Conservation (phyloP, 192 early-diverging fungal genomes). For the Umbelopsis sp. region DNA sequence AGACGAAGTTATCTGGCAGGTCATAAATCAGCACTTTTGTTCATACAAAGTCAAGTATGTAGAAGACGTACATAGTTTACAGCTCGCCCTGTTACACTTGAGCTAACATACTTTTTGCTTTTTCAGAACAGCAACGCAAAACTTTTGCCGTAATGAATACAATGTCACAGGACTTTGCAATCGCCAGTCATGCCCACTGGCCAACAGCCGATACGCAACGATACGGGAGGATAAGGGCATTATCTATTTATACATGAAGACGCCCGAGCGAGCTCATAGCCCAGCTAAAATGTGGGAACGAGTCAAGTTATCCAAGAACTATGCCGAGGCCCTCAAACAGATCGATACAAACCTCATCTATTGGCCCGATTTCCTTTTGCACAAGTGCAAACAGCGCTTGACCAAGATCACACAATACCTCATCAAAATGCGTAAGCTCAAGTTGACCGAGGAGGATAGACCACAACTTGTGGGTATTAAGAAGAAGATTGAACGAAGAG, state of each 20-base stretch:
- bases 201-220: slow-evolving; percentile 95
- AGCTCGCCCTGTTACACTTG: not conserved
- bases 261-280: slow-evolving; percentile 92
- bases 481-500: slow-evolving; percentile 92
- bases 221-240: slow-evolving; percentile 83
- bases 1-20: slow-evolving; percentile 93
- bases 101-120: not conserved
- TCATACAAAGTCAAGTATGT: slow-evolving; percentile 96
- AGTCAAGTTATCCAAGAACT: slow-evolving; percentile 89
- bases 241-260: slow-evolving; percentile 94
- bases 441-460: slow-evolving; percentile 71
- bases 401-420: slow-evolving; percentile 97
- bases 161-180: slow-evolving; percentile 97
- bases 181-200: slow-evolving; percentile 91
- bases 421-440: slow-evolving; percentile 90
- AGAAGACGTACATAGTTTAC: not conserved
- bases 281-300: slow-evolving; percentile 94
- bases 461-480: slow-evolving; percentile 87
- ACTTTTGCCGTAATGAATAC: slow-evolving; percentile 95
- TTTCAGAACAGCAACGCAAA: slow-evolving; percentile 77
- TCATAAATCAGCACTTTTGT: slow-evolving; percentile 96
- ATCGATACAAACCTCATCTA: slow-evolving; percentile 90
- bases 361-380: slow-evolving; percentile 90
- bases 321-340: slow-evolving; percentile 75
- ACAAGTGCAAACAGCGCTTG: slow-evolving; percentile 96